Evolutionary conservation across 2,329 filamentous ascomycete genomes (phyloP), one percentile per base, ranked within the genome.

Genomic region (Epichloe sp.): DNA sequence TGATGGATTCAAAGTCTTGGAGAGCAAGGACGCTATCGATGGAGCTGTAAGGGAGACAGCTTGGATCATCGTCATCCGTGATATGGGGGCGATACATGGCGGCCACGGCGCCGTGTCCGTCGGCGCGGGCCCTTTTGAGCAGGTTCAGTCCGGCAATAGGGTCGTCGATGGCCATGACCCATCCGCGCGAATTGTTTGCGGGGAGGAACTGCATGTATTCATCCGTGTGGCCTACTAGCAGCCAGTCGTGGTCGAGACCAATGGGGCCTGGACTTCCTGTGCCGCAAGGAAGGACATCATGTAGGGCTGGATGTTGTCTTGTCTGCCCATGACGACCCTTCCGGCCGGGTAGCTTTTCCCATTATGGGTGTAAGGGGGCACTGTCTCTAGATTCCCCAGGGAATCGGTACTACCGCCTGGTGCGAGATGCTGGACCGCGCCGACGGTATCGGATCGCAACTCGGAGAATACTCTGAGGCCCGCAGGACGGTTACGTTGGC

Each of bases 371-470:
- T 64, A 55, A 0, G 68, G 67, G 4, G 66, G 68, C 31, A 69
- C 68, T 0, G 65, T 66, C 51, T 71, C 68, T 3, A 71, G 47
- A 50, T 71, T 70, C 0, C 68, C 63, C 3, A 49, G 52, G 0
- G 55, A 57, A 34, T 63, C 59, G 31, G 58, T 58, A 10, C 50
- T 53, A 11, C 54, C 55, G n/a, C 53, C 21, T 5, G 26, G 34
- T 4, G 44, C 43, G 2, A 54, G 44, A 26, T 57, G 54, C 55
- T 70, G 64, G 2, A 68, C 61, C 0, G 60, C 66, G 0, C 65
- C 65, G 1, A 65, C 52, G 0, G 61, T 62, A 2, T 59, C 57
- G 0, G 57, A 59, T 5, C 65, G 60, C 1, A 68, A 55, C 3
- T 62, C 53, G 43, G 60, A 57, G 51, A 70, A 68, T 1, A 69